A percentile compares a stretch with the other conserved stretches of the same genome.
phyloP scores from a whole-genome alignment of 306 rosid genomes.

The Morella rubra region DNA sequence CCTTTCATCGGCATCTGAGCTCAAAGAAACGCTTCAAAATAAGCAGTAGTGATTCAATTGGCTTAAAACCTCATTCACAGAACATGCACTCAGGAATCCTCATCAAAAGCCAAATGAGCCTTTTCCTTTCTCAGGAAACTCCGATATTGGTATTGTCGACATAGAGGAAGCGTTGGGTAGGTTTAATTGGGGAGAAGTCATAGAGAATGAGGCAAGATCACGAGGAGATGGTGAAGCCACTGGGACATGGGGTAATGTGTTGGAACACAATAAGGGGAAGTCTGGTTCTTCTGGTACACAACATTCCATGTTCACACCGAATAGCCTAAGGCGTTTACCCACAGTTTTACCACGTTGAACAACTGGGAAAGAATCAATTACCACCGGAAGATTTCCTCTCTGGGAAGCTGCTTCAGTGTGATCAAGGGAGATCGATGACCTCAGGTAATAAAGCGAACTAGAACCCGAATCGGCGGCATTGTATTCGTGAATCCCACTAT shows the following conservation, averaged over 20 bases:
- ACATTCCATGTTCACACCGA: conserved; percentile 89
- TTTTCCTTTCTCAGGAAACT: conserved; percentile 51
- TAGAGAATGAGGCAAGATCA: conserved; percentile 28
- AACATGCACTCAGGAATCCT: conserved; percentile 56
- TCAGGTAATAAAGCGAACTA: conserved; percentile 31
- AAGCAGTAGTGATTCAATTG: not conserved
- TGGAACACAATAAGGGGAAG: conserved; percentile 25
- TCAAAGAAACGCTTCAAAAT: not conserved
- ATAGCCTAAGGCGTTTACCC: conserved; percentile 52
- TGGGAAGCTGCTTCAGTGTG: conserved; percentile 31
- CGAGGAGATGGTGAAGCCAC: conserved; percentile 19
- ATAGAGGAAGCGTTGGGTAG: conserved; percentile 35
- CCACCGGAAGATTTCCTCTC: conserved; percentile 30
- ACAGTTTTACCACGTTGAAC: conserved; percentile 23
- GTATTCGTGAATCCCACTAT: conserved; percentile 13
- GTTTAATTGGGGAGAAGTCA: conserved; percentile 38
- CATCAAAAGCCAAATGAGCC: conserved; percentile 54
- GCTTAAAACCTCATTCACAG: not conserved
- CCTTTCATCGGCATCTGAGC: conserved; percentile 29
- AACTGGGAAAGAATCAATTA: conserved; percentile 51
- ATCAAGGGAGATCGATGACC: conserved; percentile 28
- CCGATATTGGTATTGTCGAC: conserved; percentile 33
- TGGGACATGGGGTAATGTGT: conserved; percentile 6
- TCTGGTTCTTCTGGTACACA: conserved; percentile 39
- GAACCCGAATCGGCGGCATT: conserved; percentile 32